These are phyloP conservation scores for Phytophthora constricta DNA, from an alignment of 352 stramenopile species.

Conservation along the genomic window DNA sequence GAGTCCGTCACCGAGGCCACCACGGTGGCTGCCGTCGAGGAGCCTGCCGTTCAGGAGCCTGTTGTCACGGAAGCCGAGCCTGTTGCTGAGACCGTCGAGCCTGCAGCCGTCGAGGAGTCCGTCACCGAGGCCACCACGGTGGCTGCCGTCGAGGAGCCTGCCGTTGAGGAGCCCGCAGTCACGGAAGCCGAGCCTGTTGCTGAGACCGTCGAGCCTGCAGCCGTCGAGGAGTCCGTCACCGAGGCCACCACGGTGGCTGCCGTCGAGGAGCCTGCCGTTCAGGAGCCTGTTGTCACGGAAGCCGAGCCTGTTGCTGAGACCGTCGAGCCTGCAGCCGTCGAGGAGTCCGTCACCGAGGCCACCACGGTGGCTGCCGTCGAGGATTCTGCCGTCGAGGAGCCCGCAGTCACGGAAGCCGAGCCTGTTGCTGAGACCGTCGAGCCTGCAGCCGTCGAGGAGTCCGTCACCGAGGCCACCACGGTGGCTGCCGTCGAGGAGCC, in stretches of 20 bases:
- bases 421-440: background rate
- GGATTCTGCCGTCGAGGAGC: background rate
- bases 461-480: background rate
- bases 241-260: background rate
- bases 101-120: background rate
- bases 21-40: background rate
- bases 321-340: too few relatives aligned
- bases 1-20: background rate
- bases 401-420: background rate
- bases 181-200: background rate
- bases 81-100: background rate
- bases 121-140: background rate
- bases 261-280: background rate
- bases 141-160: background rate
- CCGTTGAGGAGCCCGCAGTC: background rate
- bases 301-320: too few relatives aligned
- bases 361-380: background rate
- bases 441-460: background rate
- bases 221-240: background rate
- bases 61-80: background rate
- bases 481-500: background rate
- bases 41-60: background rate
- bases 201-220: background rate
- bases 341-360: background rate
- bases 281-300: too few relatives aligned